Evolutionary conservation across 179 eudicot genomes (phyloP), one percentile per base, ranked within the genome.

Genomic region (Carnegiea gigantea): DNA sequence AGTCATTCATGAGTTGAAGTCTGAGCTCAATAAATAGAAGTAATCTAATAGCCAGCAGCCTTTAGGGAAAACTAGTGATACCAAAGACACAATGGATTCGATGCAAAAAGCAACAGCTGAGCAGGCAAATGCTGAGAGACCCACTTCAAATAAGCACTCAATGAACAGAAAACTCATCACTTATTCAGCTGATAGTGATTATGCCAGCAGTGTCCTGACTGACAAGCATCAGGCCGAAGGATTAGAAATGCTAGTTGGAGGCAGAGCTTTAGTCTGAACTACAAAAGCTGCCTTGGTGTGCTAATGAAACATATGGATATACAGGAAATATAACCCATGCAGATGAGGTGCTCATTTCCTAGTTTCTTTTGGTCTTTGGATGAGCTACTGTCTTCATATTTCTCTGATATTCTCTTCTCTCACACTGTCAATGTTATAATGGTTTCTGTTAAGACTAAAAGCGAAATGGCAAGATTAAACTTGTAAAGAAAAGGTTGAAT

Each of bases 181-280:
- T 82, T 80, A 78, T 68, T 70, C 70, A 78, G 24, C 57, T 68
- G 90, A 85, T 38, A 87, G 87, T 77, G 90, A 87, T 77, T 88
- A 84, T 83, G 89, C 87, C 65, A 89, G 88, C 78, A 88, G 89
- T 82, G 81, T 84, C 89, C 83, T 88, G 28, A 88, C 87, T 12
- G 93, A 87, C 67, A 91, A 88, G 73, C 88, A 87, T 53, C 88
- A 64, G 33, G 85, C 88, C 79, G 92, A 87, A 67, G 81, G 80
- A 49, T 9, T 80, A 79, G 94, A 88, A 76, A 90, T 93, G 89
- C 75, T 89, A 77, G 77, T 85, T 93, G 77, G 93, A 90, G 84
- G 91, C 92, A 59, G 97, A 93, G 81, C 86, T 93, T 15, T 92
- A 90, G 38, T 87, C 87, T 67, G 97, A 93, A 79, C 86, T 92